These are phyloP conservation scores for Penicillium waksmanii DNA, from an alignment of 495 filamentous ascomycete genomes.

Conservation along the genomic window DNA sequence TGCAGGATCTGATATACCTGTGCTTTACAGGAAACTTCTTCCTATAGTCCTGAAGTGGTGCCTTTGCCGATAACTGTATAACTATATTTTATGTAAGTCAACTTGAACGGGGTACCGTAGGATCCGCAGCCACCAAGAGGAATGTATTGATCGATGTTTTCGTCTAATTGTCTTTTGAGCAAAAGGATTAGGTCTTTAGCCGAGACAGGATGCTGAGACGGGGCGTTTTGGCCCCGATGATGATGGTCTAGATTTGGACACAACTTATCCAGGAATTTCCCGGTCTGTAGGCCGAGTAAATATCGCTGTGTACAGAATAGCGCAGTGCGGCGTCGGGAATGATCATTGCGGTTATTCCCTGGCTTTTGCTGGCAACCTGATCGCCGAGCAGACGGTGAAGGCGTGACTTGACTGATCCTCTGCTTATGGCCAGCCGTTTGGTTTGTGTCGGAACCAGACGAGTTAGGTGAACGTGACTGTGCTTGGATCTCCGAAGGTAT, in stretches of 20 bases:
- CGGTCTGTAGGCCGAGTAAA: conserved; percentile 46
- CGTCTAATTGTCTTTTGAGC: conserved; percentile 32
- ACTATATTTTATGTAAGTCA: conserved; percentile 40
- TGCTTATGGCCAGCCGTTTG: conserved; percentile 30
- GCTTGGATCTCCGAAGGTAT: not conserved
- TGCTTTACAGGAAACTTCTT: conserved; percentile 45
- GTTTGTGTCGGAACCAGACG: not conserved
- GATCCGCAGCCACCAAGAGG: conserved; percentile 26
- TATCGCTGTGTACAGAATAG: conserved; percentile 52
- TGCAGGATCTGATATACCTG: conserved; percentile 44
- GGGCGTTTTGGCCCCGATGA: conserved; percentile 15
- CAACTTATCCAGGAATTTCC: conserved; percentile 34
- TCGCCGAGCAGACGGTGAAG: conserved; percentile 20
- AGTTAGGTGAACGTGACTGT: not conserved
- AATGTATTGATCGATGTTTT: conserved; percentile 32
- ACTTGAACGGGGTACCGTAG: conserved; percentile 43
- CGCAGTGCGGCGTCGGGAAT: conserved; percentile 9
- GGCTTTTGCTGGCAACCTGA: conserved; percentile 15
- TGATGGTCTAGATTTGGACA: conserved; percentile 50
- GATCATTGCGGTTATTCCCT: conserved; percentile 12
- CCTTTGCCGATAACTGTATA: conserved; percentile 56
- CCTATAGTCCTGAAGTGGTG: conserved; percentile 37
- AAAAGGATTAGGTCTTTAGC: conserved; percentile 11
- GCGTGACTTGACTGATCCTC: conserved; percentile 28
- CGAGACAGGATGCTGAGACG: conserved; percentile 24